Evolutionary conservation across 495 filamentous ascomycete genomes (phyloP), one percentile per base, ranked within the genome.

Genomic region (Thermothielavioides terrestris): DNA sequence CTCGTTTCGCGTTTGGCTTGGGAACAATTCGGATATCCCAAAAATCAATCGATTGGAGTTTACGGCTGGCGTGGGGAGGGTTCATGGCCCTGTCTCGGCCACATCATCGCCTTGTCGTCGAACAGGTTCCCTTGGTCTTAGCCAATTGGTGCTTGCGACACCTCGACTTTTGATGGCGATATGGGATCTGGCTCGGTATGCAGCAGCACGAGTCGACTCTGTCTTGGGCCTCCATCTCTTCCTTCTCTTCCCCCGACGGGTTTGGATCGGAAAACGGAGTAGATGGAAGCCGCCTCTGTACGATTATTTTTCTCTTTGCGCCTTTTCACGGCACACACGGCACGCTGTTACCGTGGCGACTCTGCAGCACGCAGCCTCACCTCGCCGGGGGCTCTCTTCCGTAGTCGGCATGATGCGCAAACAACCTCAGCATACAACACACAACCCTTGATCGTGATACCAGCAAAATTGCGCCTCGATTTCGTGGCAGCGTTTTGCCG

Each of bases 21-120:
- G 63, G 56, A 49, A 57, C 58, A 66, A 66, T 55, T 57, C 61
- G 64, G 62, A 65, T 65, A 61, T 63, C 64, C 61, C 51, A 66
- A 66, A 66, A 63, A 53, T 52, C 63, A 56, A 57, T 65, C 63
- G 59, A 61, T 62, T 58, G 64, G 64, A 64, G 64, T 66, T 66
- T 17, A 53, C 61, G 64, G 61, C 61, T 62, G 59, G 57, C 41
- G 56, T 55, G 59, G 49, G 60, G 60, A 51, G 52, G 64, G 56
- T 64, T 59, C 42, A 55, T 59, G 56, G 61, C 59, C 57, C 52
- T 56, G 56, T 56, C 59, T 56, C 63, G 50, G 60, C 62, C 52
- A n/a, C n/a, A n/a, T n/a, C 27, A 51, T 64, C 61, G 54, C 53
- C 52, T 37, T 44, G n/a, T 52, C 50, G 42, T 55, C 54, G 56